Percentiles rank a stretch among this genome's conserved stretches.
phyloP scores from a whole-genome alignment of 495 filamentous ascomycete species.

The Amphirosellinia nigrospora region DNA sequence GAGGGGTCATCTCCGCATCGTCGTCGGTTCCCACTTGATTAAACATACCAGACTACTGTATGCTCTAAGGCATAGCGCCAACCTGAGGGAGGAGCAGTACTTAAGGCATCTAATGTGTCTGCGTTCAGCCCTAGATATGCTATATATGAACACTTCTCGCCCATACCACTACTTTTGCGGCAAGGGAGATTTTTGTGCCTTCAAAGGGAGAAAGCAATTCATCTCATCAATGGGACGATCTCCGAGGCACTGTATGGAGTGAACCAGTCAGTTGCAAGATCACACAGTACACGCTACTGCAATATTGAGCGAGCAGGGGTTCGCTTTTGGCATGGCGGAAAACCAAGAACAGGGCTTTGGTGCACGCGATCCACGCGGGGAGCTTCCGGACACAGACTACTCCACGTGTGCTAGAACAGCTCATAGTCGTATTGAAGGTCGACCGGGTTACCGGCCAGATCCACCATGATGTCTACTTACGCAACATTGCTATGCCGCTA shows the following conservation, averaged over 20 bases:
- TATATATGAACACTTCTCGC: neutral
- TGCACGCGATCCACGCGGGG: conserved; percentile 13
- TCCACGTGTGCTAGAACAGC: conserved; percentile 29
- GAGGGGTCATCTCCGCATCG: conserved; percentile 24
- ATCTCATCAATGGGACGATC: conserved; percentile 4
- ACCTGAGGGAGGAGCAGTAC: neutral
- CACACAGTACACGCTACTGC: conserved; percentile 14
- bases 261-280: neutral
- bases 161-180: neutral
- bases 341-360: conserved; percentile 21
- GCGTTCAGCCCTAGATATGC: neutral
- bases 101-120: neutral
- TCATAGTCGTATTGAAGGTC: conserved; percentile 22
- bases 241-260: conserved; percentile 12
- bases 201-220: conserved; percentile 3
- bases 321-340: conserved; percentile 20
- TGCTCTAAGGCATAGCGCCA: neutral
- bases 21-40: conserved; percentile 15
- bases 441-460: neutral
- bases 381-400: conserved; percentile 26
- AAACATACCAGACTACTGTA: conserved; percentile 6
- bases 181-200: neutral
- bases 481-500: neutral
- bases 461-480: conserved; percentile 15
- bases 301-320: neutral